Evolutionary conservation across 1,284 basidiomycete genomes (phyloP).

Genomic region (Leccinum pachyderme): DNA sequence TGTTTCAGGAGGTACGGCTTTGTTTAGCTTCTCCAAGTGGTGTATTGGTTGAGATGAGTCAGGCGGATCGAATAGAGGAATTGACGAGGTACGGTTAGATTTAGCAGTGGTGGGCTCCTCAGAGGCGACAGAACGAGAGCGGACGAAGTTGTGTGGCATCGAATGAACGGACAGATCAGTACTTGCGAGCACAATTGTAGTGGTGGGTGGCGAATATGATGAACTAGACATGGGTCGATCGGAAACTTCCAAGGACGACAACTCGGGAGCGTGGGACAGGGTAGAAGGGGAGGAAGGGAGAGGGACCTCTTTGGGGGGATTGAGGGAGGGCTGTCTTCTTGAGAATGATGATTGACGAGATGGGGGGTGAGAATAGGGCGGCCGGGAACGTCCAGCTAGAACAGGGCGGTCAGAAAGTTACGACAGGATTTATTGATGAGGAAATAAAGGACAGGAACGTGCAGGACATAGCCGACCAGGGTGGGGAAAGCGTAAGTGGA

Average conservation of each 20-base stretch:
- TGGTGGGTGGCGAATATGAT: background rate
- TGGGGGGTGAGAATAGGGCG: background rate
- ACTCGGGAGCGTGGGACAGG: background rate
- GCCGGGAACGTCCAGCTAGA: background rate
- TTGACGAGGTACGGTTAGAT: background rate
- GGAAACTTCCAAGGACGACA: background rate
- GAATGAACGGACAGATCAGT: background rate
- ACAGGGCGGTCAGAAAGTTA: background rate
- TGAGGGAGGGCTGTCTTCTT: background rate
- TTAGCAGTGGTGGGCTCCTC: background rate
- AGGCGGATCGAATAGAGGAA: background rate
- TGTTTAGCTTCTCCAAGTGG: background rate
- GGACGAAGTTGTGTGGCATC: background rate
- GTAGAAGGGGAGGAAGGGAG: background rate
- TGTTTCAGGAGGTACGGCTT: background rate
- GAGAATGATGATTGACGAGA: constrained; percentile 1
- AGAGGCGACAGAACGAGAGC: background rate
- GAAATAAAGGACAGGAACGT: background rate
- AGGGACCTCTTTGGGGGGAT: background rate
- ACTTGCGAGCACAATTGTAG: background rate
- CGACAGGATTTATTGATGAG: background rate
- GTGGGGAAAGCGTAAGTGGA: background rate
- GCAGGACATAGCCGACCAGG: background rate
- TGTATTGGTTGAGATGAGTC: background rate
- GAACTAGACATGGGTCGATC: background rate